These are phyloP conservation scores for Penicillium ucsense DNA, from an alignment of 495 filamentous ascomycete species.

Conservation along the genomic window DNA sequence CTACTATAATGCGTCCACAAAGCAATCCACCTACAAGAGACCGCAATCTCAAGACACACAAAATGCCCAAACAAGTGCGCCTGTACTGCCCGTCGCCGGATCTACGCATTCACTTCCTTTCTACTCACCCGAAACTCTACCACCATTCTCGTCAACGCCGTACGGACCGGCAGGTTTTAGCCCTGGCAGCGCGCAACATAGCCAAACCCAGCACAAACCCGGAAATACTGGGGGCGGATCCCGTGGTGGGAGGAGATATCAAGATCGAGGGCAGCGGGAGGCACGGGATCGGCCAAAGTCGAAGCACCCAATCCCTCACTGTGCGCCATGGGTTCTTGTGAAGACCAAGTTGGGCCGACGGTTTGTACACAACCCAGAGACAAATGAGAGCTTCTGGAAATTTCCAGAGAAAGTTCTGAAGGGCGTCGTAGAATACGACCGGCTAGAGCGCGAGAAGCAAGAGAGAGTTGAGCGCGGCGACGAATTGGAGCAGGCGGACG, in stretches of 20 bases:
- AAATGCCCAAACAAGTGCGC: constrained; percentile 16
- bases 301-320: constrained; percentile 68
- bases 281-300: constrained; percentile 72
- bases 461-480: constrained; percentile 34
- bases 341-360: constrained; percentile 79
- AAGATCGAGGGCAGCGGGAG: constrained; percentile 46
- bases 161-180: constrained; percentile 26
- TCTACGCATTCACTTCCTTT: constrained; percentile 12
- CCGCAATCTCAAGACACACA: constrained; percentile 37
- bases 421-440: constrained; percentile 65
- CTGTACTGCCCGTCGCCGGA: constrained; percentile 16
- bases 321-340: constrained; percentile 85
- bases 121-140: constrained; percentile 26
- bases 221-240: constrained; percentile 28
- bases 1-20: constrained; percentile 80
- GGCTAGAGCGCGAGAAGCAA: constrained; percentile 40
- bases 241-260: constrained; percentile 40
- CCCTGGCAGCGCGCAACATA: constrained; percentile 6
- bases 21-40: constrained; percentile 77
- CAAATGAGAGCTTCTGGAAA: constrained; percentile 85
- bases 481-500: constrained; percentile 23
- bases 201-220: constrained; percentile 8
- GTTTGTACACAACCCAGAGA: constrained; percentile 78
- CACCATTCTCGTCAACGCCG: constrained; percentile 34
- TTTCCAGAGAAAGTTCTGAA: constrained; percentile 76